Percentiles rank a stretch among this genome's conserved stretches.
phyloP scores from a whole-genome alignment of 202 grass and related monocot genomes.

The Hordeum pubiflorum region DNA sequence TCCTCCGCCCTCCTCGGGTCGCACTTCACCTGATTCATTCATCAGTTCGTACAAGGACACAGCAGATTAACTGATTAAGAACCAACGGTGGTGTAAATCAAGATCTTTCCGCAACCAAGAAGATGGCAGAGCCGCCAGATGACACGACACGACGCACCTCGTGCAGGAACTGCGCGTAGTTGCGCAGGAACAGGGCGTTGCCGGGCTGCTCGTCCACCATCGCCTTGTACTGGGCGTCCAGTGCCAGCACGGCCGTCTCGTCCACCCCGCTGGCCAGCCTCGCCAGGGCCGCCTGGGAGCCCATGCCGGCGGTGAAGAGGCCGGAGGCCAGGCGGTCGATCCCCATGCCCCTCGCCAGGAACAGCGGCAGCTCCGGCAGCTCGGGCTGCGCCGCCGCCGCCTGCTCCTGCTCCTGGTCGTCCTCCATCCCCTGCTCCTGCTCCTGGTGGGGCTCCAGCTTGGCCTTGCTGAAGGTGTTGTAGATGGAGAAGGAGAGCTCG shows the following conservation, averaged over 20 bases:
- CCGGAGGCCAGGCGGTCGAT: slow-evolving; percentile 81
- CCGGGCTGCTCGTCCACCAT: slow-evolving; percentile 77
- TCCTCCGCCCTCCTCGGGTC: slow-evolving; percentile 67
- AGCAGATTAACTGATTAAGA: background rate
- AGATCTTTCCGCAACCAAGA: too few relatives aligned
- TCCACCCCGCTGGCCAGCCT: slow-evolving; percentile 12
- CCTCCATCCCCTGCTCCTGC: background rate
- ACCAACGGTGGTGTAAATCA: too few relatives aligned
- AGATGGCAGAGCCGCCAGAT: too few relatives aligned
- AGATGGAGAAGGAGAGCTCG: slow-evolving; percentile 64
- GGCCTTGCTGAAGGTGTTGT: slow-evolving; percentile 32
- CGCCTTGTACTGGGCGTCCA: slow-evolving; percentile 69
- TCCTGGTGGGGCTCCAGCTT: background rate
- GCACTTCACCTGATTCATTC: slow-evolving; percentile 41
- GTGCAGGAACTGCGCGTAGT: slow-evolving; percentile 78
- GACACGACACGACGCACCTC: background rate
- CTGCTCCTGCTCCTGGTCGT: background rate
- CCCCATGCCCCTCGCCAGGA: slow-evolving; percentile 79
- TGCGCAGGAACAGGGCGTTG: slow-evolving; percentile 58
- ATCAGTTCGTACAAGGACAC: background rate
- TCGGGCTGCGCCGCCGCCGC: background rate
- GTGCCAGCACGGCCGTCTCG: slow-evolving; percentile 22
- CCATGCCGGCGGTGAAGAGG: slow-evolving; percentile 31
- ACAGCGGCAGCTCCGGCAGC: slow-evolving; percentile 55
- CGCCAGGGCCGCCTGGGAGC: background rate